Base-by-base conservation (phyloP, 2,329 filamentous ascomycete species). In the Plenodomus biglobosus region DNA sequence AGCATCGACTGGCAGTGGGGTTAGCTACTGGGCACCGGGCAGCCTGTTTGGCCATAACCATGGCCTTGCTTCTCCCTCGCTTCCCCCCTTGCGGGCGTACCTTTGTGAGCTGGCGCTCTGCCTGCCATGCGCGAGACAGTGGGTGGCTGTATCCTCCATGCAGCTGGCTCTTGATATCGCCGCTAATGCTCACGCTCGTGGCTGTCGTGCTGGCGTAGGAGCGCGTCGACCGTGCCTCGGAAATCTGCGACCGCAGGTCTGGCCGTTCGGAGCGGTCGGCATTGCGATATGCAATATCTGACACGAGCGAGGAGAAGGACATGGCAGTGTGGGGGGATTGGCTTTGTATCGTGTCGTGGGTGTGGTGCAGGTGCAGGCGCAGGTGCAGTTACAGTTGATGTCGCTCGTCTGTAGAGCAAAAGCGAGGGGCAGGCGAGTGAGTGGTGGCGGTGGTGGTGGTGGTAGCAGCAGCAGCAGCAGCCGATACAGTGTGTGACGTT, bases 1-100 rank as follows among this genome's bases (percentile, higher is more conserved):
- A 99, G 86, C 94, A 97, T 97, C 32, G 92, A 94, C 90, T 96
- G 64, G 24, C 2, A 30, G 17, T 38, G 2, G 36, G 50, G 56
- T 70, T 40, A 68, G 62, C 47, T 44, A 21, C 17, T 5, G 32
- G 32, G 15, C 42, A n/a, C n/a, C n/a, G n/a, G n/a, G n/a, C n/a
- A n/a, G n/a, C n/a, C n/a, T n/a, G n/a, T n/a, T n/a, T n/a, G n/a
- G n/a, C n/a, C n/a, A 34, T 38, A 11, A n/a, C n/a, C n/a, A n/a
- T n/a, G n/a, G n/a, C n/a, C n/a, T n/a, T n/a, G n/a, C n/a, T n/a
- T n/a, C n/a, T n/a, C n/a, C n/a, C n/a, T n/a, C 22, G 22, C 22
- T 24, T 24, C 22, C 5, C 10, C 22, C 22, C 10, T 48, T 47
- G 35, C 44, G 44, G 44, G 39, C 64, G 41, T 41, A 74, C 73